Conservation (phyloP, 2,329 filamentous ascomycete genomes). For the Incumbomyces lentus region DNA sequence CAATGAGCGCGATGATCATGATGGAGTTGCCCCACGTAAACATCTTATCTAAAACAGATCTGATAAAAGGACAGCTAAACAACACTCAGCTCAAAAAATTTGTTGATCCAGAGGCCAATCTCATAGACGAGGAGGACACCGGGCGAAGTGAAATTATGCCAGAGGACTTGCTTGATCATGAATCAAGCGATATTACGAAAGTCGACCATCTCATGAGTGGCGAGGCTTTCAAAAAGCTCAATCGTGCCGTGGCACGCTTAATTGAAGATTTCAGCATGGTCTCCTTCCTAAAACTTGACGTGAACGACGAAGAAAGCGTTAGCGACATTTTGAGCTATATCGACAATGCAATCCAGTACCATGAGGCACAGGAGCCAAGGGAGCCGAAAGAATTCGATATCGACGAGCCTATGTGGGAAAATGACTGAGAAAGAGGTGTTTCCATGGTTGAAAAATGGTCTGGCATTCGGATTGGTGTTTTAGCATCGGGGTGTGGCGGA, state of each 20-base stretch:
- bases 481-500: conserved; percentile 19
- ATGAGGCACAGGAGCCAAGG: conserved; percentile 83
- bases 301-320: conserved; percentile 85
- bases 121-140: conserved; percentile 70
- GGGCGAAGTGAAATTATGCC: conserved; percentile 38
- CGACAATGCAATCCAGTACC: conserved; percentile 85
- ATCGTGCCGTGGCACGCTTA: conserved; percentile 75
- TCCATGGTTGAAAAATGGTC: neutral
- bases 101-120: conserved; percentile 69
- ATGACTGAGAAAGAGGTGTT: conserved; percentile 18
- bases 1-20: conserved; percentile 99
- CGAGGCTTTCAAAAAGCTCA: conserved; percentile 68
- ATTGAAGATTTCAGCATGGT: conserved; percentile 99
- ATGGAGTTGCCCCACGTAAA: conserved; percentile 95
- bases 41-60: conserved; percentile 94
- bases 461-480: conserved; percentile 1
- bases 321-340: conserved; percentile 78
- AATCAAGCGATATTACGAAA: conserved; percentile 45
- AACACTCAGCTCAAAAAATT: conserved; percentile 85
- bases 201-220: conserved; percentile 67
- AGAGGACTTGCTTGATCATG: conserved; percentile 32
- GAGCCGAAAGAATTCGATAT: conserved; percentile 60
- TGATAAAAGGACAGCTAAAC: conserved; percentile 79
- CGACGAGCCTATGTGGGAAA: conserved; percentile 43
- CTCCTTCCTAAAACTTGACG: conserved; percentile 81